Evolutionary conservation across 805 yeast genomes (phyloP).

Genomic region (Lachancea fermentati): DNA sequence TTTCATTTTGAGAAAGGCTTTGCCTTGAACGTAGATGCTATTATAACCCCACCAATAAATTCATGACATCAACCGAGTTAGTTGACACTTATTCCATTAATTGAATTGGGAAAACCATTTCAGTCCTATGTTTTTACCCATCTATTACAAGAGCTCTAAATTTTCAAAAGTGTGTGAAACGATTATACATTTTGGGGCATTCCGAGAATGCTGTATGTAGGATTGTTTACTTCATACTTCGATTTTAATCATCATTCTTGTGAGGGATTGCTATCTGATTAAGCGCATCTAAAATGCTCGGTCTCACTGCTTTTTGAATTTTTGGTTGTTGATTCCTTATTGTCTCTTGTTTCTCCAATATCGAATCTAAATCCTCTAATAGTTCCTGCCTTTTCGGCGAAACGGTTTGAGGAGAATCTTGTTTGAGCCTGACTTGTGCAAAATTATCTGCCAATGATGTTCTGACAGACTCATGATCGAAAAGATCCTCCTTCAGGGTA

Average conservation of each 20-base stretch:
- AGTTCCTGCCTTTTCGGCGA: constrained; percentile 10
- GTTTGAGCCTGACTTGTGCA: too few species aligned
- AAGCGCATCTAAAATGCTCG: constrained; percentile 10
- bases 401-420: background rate
- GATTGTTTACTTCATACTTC: background rate
- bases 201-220: background rate
- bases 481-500: constrained; percentile 8
- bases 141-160: too few species aligned
- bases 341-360: constrained; percentile 6
- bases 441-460: too few species aligned
- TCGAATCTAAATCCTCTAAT: constrained; percentile 7
- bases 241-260: constrained; percentile 3
- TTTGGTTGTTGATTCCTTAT: constrained; percentile 3
- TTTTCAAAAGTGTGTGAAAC: too few species aligned
- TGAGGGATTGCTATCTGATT: constrained; percentile 14
- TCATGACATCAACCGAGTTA: too few species aligned
- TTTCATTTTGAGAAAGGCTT: too few species aligned
- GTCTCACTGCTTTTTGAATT: constrained; percentile 3
- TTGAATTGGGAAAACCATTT: too few species aligned
- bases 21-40: too few species aligned
- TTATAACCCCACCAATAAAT: too few species aligned
- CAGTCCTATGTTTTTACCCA: too few species aligned
- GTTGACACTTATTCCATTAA: too few species aligned
- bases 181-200: too few species aligned
- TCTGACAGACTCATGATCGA: background rate